Evolutionary conservation across 371 early-diverging fungal species (phyloP).

Genomic region (Syncephalis fuscata): DNA sequence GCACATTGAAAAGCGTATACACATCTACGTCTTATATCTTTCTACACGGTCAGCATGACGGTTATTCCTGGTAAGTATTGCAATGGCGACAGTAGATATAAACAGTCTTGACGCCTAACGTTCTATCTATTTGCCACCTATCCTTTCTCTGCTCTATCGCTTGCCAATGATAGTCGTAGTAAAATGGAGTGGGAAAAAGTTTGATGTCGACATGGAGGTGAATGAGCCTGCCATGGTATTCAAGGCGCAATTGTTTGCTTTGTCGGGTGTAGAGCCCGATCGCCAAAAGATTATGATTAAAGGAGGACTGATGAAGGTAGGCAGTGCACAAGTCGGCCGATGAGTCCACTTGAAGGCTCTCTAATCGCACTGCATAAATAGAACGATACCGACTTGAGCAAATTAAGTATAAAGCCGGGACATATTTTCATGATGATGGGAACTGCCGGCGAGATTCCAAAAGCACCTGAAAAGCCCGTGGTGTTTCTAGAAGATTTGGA

Average conservation of each 20-base stretch:
- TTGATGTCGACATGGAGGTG: slow-evolving; percentile 63
- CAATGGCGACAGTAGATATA: no score
- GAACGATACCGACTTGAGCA: slow-evolving; percentile 58
- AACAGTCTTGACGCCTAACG: no score
- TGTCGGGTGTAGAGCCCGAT: slow-evolving; percentile 87
- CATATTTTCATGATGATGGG: slow-evolving; percentile 63
- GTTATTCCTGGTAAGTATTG: no score
- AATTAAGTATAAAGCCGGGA: slow-evolving; percentile 1
- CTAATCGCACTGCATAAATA: slow-evolving; percentile 10
- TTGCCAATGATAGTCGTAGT: slow-evolving; percentile 46
- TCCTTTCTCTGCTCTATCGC: not conserved
- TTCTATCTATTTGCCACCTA: no score
- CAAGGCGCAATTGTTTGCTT: slow-evolving; percentile 78
- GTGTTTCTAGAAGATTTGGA: slow-evolving; percentile 88
- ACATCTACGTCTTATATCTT: no score
- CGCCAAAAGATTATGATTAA: slow-evolving; percentile 88
- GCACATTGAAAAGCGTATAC: no score
- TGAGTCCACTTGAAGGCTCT: not conserved
- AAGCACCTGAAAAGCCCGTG: slow-evolving; percentile 42
- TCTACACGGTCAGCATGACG: no score
- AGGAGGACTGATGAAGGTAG: slow-evolving; percentile 85
- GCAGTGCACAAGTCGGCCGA: not conserved
- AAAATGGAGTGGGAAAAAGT: slow-evolving; percentile 86
- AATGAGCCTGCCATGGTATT: slow-evolving; percentile 63
- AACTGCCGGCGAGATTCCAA: slow-evolving; percentile 75